Evolutionary conservation across 768 basidiomycete genomes (phyloP), one percentile per base, ranked within the genome.

Genomic region (Russula dissimulans): DNA sequence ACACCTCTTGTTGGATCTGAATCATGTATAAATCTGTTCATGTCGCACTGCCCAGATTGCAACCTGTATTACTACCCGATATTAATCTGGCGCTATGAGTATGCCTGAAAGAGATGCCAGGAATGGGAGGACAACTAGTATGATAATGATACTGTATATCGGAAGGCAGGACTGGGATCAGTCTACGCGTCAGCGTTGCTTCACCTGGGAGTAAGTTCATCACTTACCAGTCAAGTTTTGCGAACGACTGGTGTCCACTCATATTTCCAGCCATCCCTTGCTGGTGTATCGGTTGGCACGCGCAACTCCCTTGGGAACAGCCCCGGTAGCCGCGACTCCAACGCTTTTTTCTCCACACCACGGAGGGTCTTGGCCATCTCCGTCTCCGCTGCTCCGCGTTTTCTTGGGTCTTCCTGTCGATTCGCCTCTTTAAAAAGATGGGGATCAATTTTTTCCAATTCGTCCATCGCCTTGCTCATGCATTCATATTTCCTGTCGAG

Each of bases 281-380:
- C 79, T 3, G 91, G 88, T 7, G 89, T 94, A 69, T 95, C 94
- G 5, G 88, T 83, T 46, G 95, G 94, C 49, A 90, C 79, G 64
- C 85, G 83, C 69, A 91, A 69, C 71, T 97, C 94, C 61, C 95
- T 81, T 61, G 95, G 95, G 73, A 95, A 90, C 41, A 95, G 71
- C 1, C 89, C 89, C 58, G 84, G 83, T 70, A 88, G 78, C 65
- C 89, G 79, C 34, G 88, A 84, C 71, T 95, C 90, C 66, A 87
- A 72, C 12, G 82, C 84, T 68, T 81, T 81, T 69, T 80, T 79
- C 72, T 91, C 88, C 18, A 82, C 75, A 10, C 77, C 81, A 64
- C 81, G 84, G 71, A 87, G 73, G 15, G 74, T 77, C 73, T 86
- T 87, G 64, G 81, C 69, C 60, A 81, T 67, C 70, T 81, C 82